These are phyloP conservation scores for Acarospora socialis DNA, from an alignment of 2,329 filamentous ascomycete species.

Conservation along the genomic window DNA sequence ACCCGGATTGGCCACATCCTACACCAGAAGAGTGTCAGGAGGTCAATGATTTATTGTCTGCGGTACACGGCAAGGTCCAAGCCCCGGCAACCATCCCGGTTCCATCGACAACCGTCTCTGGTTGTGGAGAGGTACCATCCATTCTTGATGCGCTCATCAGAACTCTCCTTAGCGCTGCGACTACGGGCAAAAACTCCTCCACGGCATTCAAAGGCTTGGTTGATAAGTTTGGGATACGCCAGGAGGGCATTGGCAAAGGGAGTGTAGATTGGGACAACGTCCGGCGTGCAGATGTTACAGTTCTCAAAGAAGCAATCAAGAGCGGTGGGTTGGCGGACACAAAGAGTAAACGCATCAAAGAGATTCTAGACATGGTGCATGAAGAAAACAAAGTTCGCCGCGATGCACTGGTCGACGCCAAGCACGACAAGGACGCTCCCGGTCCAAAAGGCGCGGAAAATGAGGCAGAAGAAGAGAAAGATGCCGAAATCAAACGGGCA, in stretches of 20 bases:
- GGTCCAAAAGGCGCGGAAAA: slow-evolving; percentile 29
- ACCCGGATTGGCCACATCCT: slow-evolving; percentile 50
- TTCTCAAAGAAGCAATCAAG: slow-evolving; percentile 56
- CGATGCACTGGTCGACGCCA: slow-evolving; percentile 33
- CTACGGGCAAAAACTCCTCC: slow-evolving; percentile 46
- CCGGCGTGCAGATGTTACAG: slow-evolving; percentile 40
- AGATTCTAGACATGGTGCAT: slow-evolving; percentile 57
- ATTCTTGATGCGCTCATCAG: slow-evolving; percentile 50
- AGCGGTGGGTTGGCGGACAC: slow-evolving; percentile 54
- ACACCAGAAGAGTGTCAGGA: slow-evolving; percentile 55
- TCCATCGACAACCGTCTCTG: slow-evolving; percentile 56
- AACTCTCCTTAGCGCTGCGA: slow-evolving; percentile 48
- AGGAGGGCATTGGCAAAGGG: slow-evolving; percentile 50
- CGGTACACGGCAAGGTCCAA: slow-evolving; percentile 49
- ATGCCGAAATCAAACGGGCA: slow-evolving; percentile 39
- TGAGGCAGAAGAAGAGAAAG: slow-evolving; percentile 34
- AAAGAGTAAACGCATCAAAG: slow-evolving; percentile 61
- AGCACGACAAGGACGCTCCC: slow-evolving; percentile 27
- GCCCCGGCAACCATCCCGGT: slow-evolving; percentile 53
- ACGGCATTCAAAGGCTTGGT: slow-evolving; percentile 53
- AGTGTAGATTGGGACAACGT: slow-evolving; percentile 66
- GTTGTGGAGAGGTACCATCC: slow-evolving; percentile 52
- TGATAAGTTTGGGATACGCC: slow-evolving; percentile 46
- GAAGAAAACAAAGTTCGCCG: slow-evolving; percentile 49
- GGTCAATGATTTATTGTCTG: slow-evolving; percentile 50